Base-by-base conservation (phyloP, 495 filamentous ascomycete species). In the Chlorociboria aeruginascens region DNA sequence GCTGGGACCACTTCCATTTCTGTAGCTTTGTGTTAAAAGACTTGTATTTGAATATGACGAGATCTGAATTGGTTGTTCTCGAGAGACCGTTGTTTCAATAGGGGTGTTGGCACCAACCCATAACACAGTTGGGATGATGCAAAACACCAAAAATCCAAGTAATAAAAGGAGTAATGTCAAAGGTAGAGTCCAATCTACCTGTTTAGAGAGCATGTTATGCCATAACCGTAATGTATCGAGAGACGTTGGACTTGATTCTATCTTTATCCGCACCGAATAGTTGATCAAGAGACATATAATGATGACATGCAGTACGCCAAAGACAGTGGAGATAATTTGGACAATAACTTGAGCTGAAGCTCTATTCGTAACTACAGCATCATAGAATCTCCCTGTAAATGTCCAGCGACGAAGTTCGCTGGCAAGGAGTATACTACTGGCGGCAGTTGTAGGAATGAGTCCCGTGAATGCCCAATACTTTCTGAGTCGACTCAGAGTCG, bases 81-180 rank as follows among this genome's bases (percentile, higher is more conserved):
- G 32, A 11, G 28, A 13, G 10, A 48, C 46, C 6, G 49, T 12
- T 8, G 53, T 29, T 29, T 25, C 11, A 7, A 61, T 50, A 3
- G 64, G 63, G 0, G 64, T 67, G 9, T 63, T 55, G 8, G 64
- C 61, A 41, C 62, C 64, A 14, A 63, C 61, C 64, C 64, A 67
- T 32, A 67, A 40, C 13, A 62, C 57, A 34, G 62, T 47, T 7
- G 63, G 58, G 1, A 62, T 32, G 17, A 43, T 33, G 9, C 44
- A 47, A 6, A 63, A 32, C 32, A 45, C 48, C 11, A 57, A 31
- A 40, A 58, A 53, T n/a, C 58, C 35, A 2, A 58, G 20, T 1
- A 61, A 49, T 10, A 57, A n/a, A 11, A 53, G 34, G 6, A 52
- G 2, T 40, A 52, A 14, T 7, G 14, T 33, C 25, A 46, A 25